A percentile compares a stretch with the other conserved stretches of the same genome.
phyloP scores from a whole-genome alignment of 768 basidiomycete species.

The Mycena rebaudengoi region DNA sequence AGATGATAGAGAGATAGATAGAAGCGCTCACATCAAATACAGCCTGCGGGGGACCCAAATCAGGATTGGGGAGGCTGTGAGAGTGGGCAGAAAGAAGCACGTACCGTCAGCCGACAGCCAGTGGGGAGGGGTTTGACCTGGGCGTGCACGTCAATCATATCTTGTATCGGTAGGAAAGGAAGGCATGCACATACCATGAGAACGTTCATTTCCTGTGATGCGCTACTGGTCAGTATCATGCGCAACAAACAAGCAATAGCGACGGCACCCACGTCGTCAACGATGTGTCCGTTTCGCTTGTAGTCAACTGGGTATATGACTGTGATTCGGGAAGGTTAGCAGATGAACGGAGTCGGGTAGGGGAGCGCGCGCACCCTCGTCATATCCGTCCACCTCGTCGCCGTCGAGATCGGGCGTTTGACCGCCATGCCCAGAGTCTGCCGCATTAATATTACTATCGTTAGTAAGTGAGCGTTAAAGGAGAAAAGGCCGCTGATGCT shows the following conservation, averaged over 20 bases:
- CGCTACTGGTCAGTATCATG: neutral
- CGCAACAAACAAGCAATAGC: neutral
- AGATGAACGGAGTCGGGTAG: neutral
- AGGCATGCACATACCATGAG: conserved; percentile 48
- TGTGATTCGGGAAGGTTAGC: conserved; percentile 28
- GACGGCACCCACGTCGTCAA: conserved; percentile 62
- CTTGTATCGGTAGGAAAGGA: neutral
- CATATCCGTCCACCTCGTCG: conserved; percentile 81
- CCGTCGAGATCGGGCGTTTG: conserved; percentile 82
- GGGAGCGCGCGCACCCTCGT: conserved; percentile 63
- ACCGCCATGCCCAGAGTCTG: conserved; percentile 96
- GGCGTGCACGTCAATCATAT: neutral
- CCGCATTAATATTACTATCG: neutral
- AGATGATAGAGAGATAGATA: neutral
- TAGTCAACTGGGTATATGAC: conserved; percentile 93
- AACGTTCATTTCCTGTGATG: conserved; percentile 53
- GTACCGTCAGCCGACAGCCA: conserved; percentile 63
- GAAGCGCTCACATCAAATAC: conserved; percentile 56
- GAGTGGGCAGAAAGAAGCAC: conserved; percentile 21
- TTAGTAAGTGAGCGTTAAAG: neutral
- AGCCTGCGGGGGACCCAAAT: conserved; percentile 42
- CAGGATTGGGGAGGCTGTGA: no score
- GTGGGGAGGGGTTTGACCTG: conserved; percentile 55
- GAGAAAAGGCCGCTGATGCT: conserved; percentile 2
- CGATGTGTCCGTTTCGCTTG: conserved; percentile 76